A percentile compares a stretch with the other conserved stretches of the same genome.
phyloP scores from a whole-genome alignment of 23 red algal species.

The Gracilaria gracilis region DNA sequence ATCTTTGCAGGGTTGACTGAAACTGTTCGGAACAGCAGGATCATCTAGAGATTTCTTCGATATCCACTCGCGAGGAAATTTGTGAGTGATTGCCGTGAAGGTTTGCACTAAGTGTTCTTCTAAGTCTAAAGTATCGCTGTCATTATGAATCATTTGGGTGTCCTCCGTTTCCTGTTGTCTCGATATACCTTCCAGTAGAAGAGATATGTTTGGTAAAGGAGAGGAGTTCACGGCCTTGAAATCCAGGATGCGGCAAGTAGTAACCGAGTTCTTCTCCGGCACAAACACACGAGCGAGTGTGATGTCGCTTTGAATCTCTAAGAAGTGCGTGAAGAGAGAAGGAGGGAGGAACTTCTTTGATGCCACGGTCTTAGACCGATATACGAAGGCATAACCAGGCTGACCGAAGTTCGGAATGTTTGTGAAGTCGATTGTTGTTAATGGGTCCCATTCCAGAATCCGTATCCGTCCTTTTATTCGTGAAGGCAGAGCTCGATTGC shows the following conservation, averaged over 20 bases:
- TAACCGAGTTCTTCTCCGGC: too few relatives aligned
- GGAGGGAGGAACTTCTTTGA: conserved; percentile 28
- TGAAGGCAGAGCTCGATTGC: not conserved
- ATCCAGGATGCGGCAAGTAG: not conserved
- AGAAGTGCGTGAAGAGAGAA: too few relatives aligned
- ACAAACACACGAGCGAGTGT: too few relatives aligned
- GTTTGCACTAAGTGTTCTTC: not conserved
- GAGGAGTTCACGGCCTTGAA: conserved; percentile 4
- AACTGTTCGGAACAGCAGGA: not conserved
- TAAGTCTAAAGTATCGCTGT: not conserved
- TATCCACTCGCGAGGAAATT: not conserved
- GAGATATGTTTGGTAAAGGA: not conserved
- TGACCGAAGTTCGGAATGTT: conserved; percentile 24
- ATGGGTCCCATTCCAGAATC: conserved; percentile 24
- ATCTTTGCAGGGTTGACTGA: not conserved
- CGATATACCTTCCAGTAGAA: not conserved
- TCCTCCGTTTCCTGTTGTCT: not conserved
- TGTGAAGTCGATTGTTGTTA: conserved; percentile 6
- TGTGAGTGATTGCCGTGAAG: not conserved
- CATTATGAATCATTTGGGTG: not conserved
- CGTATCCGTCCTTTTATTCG: conserved; percentile 20
- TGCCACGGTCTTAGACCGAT: not conserved
- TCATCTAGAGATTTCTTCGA: not conserved
- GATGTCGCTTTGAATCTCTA: too few relatives aligned
- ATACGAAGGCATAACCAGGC: conserved; percentile 32